phyloP scores from a whole-genome alignment of 2,329 filamentous ascomycete species.

The Fusarium sp. region DNA sequence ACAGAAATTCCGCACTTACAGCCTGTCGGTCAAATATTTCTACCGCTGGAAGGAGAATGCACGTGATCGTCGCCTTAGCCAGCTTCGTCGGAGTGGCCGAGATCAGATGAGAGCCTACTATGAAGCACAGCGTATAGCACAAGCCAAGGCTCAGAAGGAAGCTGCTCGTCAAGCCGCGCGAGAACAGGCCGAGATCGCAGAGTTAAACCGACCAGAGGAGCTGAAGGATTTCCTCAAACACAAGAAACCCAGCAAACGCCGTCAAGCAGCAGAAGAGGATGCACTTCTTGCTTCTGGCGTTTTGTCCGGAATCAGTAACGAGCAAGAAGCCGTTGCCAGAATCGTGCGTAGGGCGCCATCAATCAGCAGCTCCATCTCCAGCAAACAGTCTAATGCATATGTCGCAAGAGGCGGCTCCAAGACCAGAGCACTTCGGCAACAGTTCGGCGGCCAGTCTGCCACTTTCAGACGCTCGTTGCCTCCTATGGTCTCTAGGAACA shows the following conservation, averaged over 20 bases:
- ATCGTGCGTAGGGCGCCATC: conserved; percentile 50
- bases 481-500: conserved; percentile 46
- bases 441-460: conserved; percentile 45
- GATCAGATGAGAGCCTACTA: conserved; percentile 62
- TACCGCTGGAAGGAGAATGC: conserved; percentile 65
- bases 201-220: conserved; percentile 50
- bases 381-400: conserved; percentile 36
- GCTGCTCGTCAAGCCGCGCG: conserved; percentile 43
- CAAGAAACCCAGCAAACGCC: conserved; percentile 45
- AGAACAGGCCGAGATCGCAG: conserved; percentile 41
- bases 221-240: conserved; percentile 49
- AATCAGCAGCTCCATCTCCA: conserved; percentile 33
- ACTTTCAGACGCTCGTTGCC: conserved; percentile 55
- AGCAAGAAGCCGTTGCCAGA: conserved; percentile 49
- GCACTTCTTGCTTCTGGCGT: conserved; percentile 57
- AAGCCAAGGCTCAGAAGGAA: conserved; percentile 50
- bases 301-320: conserved; percentile 54
- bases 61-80: conserved; percentile 59
- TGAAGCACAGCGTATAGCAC: conserved; percentile 50
- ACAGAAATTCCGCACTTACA: conserved; percentile 60
- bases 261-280: conserved; percentile 51
- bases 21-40: conserved; percentile 65
- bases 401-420: conserved; percentile 47
- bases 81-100: conserved; percentile 63
- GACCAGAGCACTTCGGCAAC: conserved; percentile 52